Evolutionary conservation across 345 rosid species (phyloP), one percentile per base, ranked within the genome.

Genomic region (Acer negundo): DNA sequence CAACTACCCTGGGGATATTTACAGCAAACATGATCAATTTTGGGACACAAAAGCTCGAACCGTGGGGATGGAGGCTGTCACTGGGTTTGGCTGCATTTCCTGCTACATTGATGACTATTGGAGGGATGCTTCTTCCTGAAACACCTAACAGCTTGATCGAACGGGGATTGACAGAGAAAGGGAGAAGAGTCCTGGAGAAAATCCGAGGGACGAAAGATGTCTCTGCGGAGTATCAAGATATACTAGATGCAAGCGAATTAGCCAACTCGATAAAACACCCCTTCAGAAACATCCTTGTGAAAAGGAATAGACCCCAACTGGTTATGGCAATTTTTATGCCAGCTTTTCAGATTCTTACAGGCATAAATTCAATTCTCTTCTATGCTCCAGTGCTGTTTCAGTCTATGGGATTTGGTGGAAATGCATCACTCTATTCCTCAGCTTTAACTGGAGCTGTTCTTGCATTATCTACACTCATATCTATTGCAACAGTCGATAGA

Each of bases 51-150:
- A 84, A 94, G 85, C 89, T 94, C 15, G 83, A 76, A 17, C 91
- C 96, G 2, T 94, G 93, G 97, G 98, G 99, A 42, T 96, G 97
- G 99, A 94, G 99, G 86, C 89, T 96, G 49, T 96, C 99, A 55
- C 88, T 96, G 0, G 99, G 99, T 35, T 80, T 96, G 49, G 98
- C 99, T 16, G 97, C 97, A 22, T 75, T 74, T 23, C 99, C 98
- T 0, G 98, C 99, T 47, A 4, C 83, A 1, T n/a, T 94, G 58
- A 96, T 96, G 99, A 88, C 94, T 0, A 69, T 89, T 12, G 98
- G 99, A 62, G 99, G 98, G 20, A 75, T 85, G 56, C 38, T 84
- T 70, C 86, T 96, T 62, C 93, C 97, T 0, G 99, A 94, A 75
- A 96, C 98, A 28, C 99, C 99, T 0, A 94, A 96, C 87, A 92